phyloP scores from a whole-genome alignment of 495 filamentous ascomycete genomes.

The Xylaria curta region DNA sequence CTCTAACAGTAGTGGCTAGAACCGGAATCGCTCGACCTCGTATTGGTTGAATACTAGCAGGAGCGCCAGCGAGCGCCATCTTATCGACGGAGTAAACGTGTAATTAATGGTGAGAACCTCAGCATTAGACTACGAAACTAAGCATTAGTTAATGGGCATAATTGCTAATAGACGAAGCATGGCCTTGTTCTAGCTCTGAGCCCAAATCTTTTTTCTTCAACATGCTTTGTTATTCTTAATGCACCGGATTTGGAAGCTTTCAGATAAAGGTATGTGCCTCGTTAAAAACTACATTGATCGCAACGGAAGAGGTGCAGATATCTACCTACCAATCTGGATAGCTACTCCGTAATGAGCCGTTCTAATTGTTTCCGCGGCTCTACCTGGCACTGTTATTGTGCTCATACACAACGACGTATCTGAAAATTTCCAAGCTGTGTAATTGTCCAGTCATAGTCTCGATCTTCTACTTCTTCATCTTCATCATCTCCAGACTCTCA shows the following conservation, averaged over 20 bases:
- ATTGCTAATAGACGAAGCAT: not conserved
- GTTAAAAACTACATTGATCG: too few relatives aligned
- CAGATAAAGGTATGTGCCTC: not conserved
- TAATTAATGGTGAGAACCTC: not conserved
- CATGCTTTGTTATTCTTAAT: not conserved
- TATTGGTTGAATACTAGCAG: not conserved
- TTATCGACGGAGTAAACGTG: too few relatives aligned
- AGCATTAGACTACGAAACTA: not conserved
- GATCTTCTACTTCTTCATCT: not conserved
- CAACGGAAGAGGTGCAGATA: too few relatives aligned
- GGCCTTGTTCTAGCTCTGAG: not conserved
- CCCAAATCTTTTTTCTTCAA: not conserved
- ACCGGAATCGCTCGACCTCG: not conserved
- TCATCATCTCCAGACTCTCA: conserved; percentile 48
- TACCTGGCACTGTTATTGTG: not conserved
- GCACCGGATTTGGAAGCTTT: not conserved
- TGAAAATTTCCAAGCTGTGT: not conserved
- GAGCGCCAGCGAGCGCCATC: not conserved
- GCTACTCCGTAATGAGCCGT: not conserved
- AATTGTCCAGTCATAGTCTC: not conserved
- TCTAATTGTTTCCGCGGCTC: not conserved
- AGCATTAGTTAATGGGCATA: not conserved
- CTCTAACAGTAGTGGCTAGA: not conserved
- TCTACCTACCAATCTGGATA: not conserved
- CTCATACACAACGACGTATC: not conserved